phyloP scores from a whole-genome alignment of 2,329 filamentous ascomycete genomes.

The Calonectria henricotiae region DNA sequence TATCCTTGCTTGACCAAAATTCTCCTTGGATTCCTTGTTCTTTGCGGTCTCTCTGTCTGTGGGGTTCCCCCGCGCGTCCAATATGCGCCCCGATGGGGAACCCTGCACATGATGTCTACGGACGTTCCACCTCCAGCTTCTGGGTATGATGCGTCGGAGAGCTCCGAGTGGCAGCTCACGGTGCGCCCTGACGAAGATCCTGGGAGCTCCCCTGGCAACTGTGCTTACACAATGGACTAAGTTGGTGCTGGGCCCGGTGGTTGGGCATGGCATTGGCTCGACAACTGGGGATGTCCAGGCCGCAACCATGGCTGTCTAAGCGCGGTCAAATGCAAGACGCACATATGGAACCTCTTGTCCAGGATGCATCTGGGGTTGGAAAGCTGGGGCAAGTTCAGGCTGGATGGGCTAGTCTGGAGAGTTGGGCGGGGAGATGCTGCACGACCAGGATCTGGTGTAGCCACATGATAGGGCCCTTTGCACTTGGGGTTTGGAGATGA shows the following conservation, averaged over 20 bases:
- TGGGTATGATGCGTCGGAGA: constrained; percentile 28
- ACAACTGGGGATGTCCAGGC: constrained; percentile 15
- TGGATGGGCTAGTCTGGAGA: neutral
- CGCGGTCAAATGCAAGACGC: neutral
- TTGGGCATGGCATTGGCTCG: neutral
- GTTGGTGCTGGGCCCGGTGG: constrained; percentile 7
- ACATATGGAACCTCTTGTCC: neutral
- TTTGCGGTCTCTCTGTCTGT: constrained; percentile 39
- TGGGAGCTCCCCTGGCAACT: constrained; percentile 10
- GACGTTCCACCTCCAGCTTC: constrained; percentile 30
- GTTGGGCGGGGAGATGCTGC: constrained; percentile 15
- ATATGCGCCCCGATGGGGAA: constrained; percentile 43
- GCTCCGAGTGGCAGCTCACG: constrained; percentile 50
- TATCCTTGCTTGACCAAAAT: constrained; percentile 39
- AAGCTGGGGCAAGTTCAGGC: neutral
- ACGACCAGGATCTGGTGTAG: constrained; percentile 7
- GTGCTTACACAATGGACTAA: neutral
- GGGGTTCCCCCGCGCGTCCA: constrained; percentile 47
- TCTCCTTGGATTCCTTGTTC: constrained; percentile 44
- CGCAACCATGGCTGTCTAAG: neutral
- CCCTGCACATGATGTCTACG: constrained; percentile 33
- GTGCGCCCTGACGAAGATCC: constrained; percentile 22
- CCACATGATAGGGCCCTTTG: constrained; percentile 19
- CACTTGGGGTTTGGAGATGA: constrained; percentile 9
- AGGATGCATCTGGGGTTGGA: constrained; percentile 14